Evolutionary conservation across 2,329 filamentous ascomycete species (phyloP).

Genomic region (Xylaria sp.): DNA sequence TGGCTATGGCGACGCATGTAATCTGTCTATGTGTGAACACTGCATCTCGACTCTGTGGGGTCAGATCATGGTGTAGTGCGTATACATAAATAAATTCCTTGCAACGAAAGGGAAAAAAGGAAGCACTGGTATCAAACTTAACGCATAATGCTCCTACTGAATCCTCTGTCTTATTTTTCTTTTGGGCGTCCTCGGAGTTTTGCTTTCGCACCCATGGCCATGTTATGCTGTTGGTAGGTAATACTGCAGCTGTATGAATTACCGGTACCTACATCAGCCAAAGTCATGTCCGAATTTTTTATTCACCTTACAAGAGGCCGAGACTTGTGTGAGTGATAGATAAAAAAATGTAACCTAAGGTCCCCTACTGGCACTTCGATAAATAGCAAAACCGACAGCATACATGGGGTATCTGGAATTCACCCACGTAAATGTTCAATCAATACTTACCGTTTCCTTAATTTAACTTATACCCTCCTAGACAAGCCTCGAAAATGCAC

Average conservation of each 20-base stretch:
- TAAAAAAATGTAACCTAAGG: neutral
- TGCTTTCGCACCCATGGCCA: neutral
- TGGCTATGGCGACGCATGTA: conserved; percentile 13
- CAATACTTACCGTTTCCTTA: neutral
- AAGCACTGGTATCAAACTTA: conserved; percentile 6
- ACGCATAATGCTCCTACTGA: conserved; percentile 22
- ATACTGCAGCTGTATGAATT: conserved; percentile 6
- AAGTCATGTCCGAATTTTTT: neutral
- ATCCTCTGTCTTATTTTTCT: conserved; percentile 29
- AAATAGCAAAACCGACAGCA: conserved; percentile 3
- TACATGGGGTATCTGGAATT: conserved; percentile 8
- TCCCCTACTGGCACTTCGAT: neutral
- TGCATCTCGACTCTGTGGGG: conserved; percentile 5
- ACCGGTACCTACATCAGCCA: neutral
- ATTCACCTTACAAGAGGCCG: conserved; percentile 4
- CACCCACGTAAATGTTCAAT: conserved; percentile 1
- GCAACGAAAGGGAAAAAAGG: neutral
- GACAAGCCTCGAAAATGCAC: conserved; percentile 3
- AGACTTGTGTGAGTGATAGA: conserved; percentile 17
- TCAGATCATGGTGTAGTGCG: conserved; percentile 13
- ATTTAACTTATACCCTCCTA: conserved; percentile 5
- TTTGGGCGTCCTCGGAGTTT: conserved; percentile 3
- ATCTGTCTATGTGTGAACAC: neutral
- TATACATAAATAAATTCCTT: neutral
- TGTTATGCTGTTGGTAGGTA: neutral